Evolutionary conservation across 2,329 filamentous ascomycete species (phyloP), one percentile per base, ranked within the genome.

Genomic region (Paradendryphiella salina): DNA sequence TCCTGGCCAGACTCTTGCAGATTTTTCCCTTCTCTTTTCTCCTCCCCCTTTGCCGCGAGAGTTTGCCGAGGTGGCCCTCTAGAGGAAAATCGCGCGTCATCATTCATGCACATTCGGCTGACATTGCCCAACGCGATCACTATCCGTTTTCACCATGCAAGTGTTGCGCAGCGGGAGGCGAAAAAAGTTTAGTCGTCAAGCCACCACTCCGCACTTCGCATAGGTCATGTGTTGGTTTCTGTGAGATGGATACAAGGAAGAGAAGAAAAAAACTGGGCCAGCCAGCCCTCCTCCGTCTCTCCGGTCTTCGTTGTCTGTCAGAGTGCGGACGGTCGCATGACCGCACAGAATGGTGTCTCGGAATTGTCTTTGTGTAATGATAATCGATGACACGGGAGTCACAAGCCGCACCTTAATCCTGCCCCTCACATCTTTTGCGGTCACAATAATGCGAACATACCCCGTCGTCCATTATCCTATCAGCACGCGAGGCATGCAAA

Each of bases 311-410:
- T n/a, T 15, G 20, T 37, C 31, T 39, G 47, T 38, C 38, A 37
- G 21, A 36, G 48, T 23, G 56, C 51, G 38, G 43, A 44, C 35
- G 40, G 55, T 53, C 57, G 53, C 53, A 50, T 62, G 55, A 57
- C 50, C 59, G 54, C 47, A 49, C 47, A 56, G 52, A 45, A 47
- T 26, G 33, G 36, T 23, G 43, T 37, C 52, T 43, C n/a, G 31
- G 34, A 45, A 38, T 47, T 54, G 38, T 32, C 35, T 29, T 47
- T 39, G 52, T 60, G 55, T 42, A 35, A 53, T 56, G 18, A 28
- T 37, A 36, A 52, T 48, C 26, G 29, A 55, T 52, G 45, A 56
- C 49, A 56, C 50, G 18, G 41, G 46, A 21, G 36, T 36, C 34
- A 40, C 46, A 33, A 34, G 42, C 39, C 18, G 32, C 37, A 36